phyloP scores from a whole-genome alignment of 148 eudicot genomes.

The Limonium bicolor region DNA sequence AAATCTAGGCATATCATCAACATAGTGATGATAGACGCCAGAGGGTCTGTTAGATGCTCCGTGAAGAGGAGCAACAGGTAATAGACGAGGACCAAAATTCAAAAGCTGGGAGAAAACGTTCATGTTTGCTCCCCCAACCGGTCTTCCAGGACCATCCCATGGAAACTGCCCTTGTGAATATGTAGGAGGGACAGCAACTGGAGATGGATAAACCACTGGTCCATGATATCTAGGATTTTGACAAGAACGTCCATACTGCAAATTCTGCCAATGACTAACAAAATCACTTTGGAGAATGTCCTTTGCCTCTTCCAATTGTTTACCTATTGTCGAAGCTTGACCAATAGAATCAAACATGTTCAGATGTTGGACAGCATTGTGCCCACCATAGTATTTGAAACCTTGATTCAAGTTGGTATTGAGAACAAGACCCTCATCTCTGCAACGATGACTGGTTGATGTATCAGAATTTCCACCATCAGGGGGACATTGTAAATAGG shows the following conservation, averaged over 20 bases:
- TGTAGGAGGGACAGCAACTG: slow-evolving; percentile 52
- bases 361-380: slow-evolving; percentile 22
- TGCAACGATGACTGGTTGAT: slow-evolving; percentile 25
- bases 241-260: slow-evolving; percentile 72
- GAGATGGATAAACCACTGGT: slow-evolving; percentile 32
- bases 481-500: slow-evolving; percentile 36
- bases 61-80: slow-evolving; percentile 54
- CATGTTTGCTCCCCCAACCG: slow-evolving; percentile 28
- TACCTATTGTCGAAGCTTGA: slow-evolving; percentile 13
- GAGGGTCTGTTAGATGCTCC: slow-evolving; percentile 40
- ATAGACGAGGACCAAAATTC: slow-evolving; percentile 42
- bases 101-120: slow-evolving; percentile 46
- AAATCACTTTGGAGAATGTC: slow-evolving; percentile 81
- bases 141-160: slow-evolving; percentile 73
- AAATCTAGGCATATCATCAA: slow-evolving; percentile 51
- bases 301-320: slow-evolving; percentile 22
- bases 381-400: slow-evolving; percentile 16
- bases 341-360: slow-evolving; percentile 14
- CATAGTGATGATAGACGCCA: slow-evolving; percentile 40
- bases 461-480: slow-evolving; percentile 32
- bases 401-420: slow-evolving; percentile 22
- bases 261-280: slow-evolving; percentile 74
- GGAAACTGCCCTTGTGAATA: slow-evolving; percentile 62
- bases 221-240: slow-evolving; percentile 32
- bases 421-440: slow-evolving; percentile 28